A percentile compares a stretch with the other conserved stretches of the same genome.
These are phyloP conservation scores for Russula sp. DNA, from an alignment of 768 basidiomycete genomes.

Conservation along the genomic window DNA sequence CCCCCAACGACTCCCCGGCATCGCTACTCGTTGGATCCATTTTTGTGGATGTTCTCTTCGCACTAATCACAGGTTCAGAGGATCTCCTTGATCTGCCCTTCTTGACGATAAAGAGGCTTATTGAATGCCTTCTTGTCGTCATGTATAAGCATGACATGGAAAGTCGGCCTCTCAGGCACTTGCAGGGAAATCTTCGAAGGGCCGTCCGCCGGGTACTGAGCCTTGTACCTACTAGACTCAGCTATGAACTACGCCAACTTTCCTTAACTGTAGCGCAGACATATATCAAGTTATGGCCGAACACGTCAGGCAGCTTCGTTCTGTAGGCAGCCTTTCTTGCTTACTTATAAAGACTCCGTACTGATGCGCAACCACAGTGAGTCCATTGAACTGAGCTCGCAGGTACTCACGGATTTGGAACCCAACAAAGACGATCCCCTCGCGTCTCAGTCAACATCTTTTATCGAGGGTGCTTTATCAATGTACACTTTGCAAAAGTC, in stretches of 20 bases:
- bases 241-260: conserved; percentile 62
- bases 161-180: conserved; percentile 41
- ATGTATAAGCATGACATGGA: conserved; percentile 73
- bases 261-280: conserved; percentile 54
- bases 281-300: conserved; percentile 54
- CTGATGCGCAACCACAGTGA: conserved; percentile 31
- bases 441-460: conserved; percentile 46
- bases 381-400: conserved; percentile 44
- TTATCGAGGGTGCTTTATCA: conserved; percentile 43
- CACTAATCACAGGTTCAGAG: conserved; percentile 40
- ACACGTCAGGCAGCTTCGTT: conserved; percentile 44
- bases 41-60: conserved; percentile 55
- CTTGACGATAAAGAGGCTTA: conserved; percentile 47
- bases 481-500: conserved; percentile 32
- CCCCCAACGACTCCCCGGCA: conserved; percentile 37
- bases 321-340: conserved; percentile 34
- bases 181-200: conserved; percentile 45
- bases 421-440: conserved; percentile 52
- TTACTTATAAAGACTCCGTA: neutral
- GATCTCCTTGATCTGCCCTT: conserved; percentile 45
- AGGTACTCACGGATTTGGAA: conserved; percentile 41
- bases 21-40: conserved; percentile 51
- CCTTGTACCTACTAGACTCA: conserved; percentile 44
- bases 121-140: conserved; percentile 58
- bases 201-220: conserved; percentile 48